A percentile compares a stretch with the other conserved stretches of the same genome.
Conservation (phyloP, 2,329 filamentous ascomycete species). For the Cladophialophora yegresii region DNA sequence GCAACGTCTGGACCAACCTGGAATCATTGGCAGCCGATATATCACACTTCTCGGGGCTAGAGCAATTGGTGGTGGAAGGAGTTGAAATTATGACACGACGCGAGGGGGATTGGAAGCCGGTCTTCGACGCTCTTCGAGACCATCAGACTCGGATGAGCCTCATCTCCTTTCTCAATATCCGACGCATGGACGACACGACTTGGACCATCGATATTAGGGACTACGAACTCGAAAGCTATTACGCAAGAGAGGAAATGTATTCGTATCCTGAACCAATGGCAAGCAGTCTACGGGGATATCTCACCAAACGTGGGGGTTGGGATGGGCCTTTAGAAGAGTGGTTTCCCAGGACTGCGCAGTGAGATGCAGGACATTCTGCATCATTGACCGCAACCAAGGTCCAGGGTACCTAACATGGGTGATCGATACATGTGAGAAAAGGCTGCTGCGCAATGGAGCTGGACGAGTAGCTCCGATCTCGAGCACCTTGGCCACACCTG, state of each 20-base stretch:
- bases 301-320: slow-evolving; percentile 1
- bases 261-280: background rate
- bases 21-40: background rate
- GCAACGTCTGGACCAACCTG: background rate
- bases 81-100: background rate
- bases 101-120: background rate
- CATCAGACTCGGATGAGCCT: background rate
- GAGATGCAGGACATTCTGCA: background rate
- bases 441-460: background rate
- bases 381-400: background rate
- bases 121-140: slow-evolving; percentile 2
- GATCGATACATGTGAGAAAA: background rate
- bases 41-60: background rate
- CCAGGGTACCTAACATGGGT: background rate
- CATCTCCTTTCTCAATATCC: background rate
- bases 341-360: background rate
- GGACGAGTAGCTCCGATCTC: background rate
- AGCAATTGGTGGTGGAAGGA: background rate
- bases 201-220: background rate
- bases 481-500: background rate
- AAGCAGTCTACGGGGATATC: background rate
- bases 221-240: background rate
- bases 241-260: background rate
- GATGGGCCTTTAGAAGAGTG: background rate
- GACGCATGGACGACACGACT: too few relatives aligned